Base-by-base conservation (phyloP, 306 rosid species). In the Quercus robur region DNA sequence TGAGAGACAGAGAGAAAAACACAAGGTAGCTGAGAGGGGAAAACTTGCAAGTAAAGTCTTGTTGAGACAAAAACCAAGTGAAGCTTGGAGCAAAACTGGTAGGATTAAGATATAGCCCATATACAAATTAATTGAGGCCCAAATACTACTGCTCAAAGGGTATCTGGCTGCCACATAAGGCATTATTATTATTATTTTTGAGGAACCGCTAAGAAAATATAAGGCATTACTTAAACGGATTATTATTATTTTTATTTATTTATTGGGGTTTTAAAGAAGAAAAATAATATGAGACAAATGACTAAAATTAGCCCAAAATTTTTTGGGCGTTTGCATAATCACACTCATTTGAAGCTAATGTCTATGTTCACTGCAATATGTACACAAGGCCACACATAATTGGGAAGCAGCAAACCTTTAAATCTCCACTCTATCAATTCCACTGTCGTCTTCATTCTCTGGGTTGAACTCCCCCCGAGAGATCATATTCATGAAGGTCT, bases 401-500 rank as follows among this genome's bases (percentile, higher is more conserved):
- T 61, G 54, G 80, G 67, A 30, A 28, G 31, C 44, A 25, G 41
- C 54, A 59, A 38, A 25, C 64, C 64, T 13, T 85, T 78, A 88
- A 71, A 85, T 56, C 75, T 90, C 90, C 76, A 85, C 88, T 78
- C 87, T 81, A 78, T 86, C 91, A 31, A 87, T 77, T 69, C 62
- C 80, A 49, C 71, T 82, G 58, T 84, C 88, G 31, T 92, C 89
- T 46, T 88, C 82, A 61, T 86, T 81, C 73, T 81, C 84, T 23
- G 80, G 18, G 71, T 70, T 56, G 73, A 54, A 71, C 71, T 93
- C 89, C 75, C 83, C 85, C 70, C 92, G 70, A 14, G 97, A 86
- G 69, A 93, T 89, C 81, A 90, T 86, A 77, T 90, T 88, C 74
- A 93, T 83, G 72, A 93, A 74, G 78, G 85, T 81, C 89, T 81